A percentile compares a stretch with the other conserved stretches of the same genome.
Conservation (phyloP, 805 yeast genomes). For the Ogataea ganodermae region DNA sequence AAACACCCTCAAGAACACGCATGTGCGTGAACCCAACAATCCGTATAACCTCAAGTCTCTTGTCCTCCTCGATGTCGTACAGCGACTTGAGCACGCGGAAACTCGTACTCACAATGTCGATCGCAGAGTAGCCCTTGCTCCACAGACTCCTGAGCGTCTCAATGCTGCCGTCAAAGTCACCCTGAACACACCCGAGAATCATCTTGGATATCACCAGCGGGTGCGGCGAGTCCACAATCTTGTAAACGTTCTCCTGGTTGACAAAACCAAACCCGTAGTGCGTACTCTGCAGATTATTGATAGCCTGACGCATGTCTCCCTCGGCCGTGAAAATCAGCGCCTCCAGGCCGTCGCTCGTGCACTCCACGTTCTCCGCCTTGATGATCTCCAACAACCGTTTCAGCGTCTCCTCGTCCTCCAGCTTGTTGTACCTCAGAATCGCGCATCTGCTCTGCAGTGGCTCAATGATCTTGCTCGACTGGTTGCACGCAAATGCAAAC, state of each 20-base stretch:
- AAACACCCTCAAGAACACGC: conserved; percentile 91
- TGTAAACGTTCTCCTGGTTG: conserved; percentile 90
- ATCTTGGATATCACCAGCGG: conserved; percentile 79
- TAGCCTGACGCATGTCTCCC: conserved; percentile 98
- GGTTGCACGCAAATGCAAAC: conserved; percentile 98
- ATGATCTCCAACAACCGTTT: conserved; percentile 72
- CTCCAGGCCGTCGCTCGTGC: conserved; percentile 85
- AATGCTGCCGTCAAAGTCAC: conserved; percentile 62
- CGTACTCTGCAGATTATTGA: conserved; percentile 90
- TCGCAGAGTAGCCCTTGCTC: conserved; percentile 90
- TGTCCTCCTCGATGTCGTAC: conserved; percentile 64
- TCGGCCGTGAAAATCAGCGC: conserved; percentile 95
- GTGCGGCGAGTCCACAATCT: conserved; percentile 95
- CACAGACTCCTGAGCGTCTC: conserved; percentile 68
- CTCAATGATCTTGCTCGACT: conserved; percentile 90
- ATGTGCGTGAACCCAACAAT: conserved; percentile 91
- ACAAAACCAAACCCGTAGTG: conserved; percentile 92
- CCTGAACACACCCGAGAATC: conserved; percentile 42
- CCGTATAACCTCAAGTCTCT: conserved; percentile 72
- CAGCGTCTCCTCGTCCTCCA: conserved; percentile 83
- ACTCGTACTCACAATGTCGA: conserved; percentile 87
- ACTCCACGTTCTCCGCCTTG: conserved; percentile 68
- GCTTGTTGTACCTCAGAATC: conserved; percentile 77
- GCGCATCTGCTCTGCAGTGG: conserved; percentile 97
- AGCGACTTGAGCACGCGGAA: conserved; percentile 84